Evolutionary conservation across 1,284 basidiomycete species (phyloP), one percentile per base, ranked within the genome.

Genomic region (Malassezia slooffiae): DNA sequence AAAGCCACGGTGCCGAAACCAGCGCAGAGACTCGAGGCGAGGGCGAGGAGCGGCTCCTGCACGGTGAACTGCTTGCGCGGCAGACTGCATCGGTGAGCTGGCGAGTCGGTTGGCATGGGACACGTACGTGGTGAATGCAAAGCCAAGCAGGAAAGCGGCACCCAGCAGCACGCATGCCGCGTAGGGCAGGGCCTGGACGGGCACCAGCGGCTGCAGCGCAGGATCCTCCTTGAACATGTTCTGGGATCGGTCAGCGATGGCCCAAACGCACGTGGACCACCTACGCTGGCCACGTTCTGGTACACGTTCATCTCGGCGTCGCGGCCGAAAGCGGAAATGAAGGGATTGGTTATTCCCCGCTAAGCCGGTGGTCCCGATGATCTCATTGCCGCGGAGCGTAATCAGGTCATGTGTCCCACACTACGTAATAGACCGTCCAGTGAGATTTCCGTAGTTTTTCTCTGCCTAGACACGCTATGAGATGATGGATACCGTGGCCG

Each of bases 81-180:
- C 27, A 64, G 30, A 36, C 60, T 62, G 44, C 19, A 26, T 12
- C 16, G 4, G 35, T 34, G 34, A 23, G 29, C 3, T 16, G 12
- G 21, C 7, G 4, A 26, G 9, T 15, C 15, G 16, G n/a, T n/a
- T n/a, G n/a, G 9, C n/a, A 34, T 15, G 19, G 5, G 28, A 20
- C 5, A 55, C 57, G 40, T 47, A 65, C 62, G 58, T 65, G 40
- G 62, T 59, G 24, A 56, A 65, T 45, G 53, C 57, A 44, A 65
- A 65, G 5, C 58, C 53, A 8, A 59, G 47, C 2, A 57, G 40
- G 44, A 65, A 65, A 16, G 58, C 41, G 7, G 52, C 31, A 5
- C 47, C 47, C 12, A 65, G 52, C 5, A 53, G 47, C 12, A 54
- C 40, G 17, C 50, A 44, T n/a, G 60, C 62, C 22, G 60, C 40